phyloP scores from a whole-genome alignment of 2,329 filamentous ascomycete genomes.

The Corniculantispora saksenae region DNA sequence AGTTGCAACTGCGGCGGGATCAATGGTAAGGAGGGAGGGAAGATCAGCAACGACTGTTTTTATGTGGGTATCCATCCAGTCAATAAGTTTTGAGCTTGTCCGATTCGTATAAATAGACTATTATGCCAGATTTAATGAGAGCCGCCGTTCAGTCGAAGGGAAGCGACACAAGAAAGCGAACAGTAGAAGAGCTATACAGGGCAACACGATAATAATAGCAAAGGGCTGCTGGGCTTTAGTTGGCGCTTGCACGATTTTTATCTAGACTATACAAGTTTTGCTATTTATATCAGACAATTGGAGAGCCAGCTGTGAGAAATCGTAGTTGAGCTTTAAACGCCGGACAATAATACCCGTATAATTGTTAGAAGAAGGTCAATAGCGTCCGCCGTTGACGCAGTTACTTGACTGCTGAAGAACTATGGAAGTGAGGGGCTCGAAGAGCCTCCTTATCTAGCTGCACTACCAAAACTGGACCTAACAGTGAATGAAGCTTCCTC shows the following conservation, averaged over 20 bases:
- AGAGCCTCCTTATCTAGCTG: too few relatives aligned
- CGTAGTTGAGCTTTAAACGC: conserved; percentile 1
- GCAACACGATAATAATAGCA: not conserved
- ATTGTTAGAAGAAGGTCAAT: too few relatives aligned
- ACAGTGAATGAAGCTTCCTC: too few relatives aligned
- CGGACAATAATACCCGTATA: conserved; percentile 1
- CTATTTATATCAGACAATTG: conserved; percentile 1
- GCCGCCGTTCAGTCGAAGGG: not conserved
- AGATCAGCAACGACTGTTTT: conserved; percentile 1
- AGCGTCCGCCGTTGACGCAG: too few relatives aligned
- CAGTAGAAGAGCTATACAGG: conserved; percentile 1
- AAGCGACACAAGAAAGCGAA: not conserved
- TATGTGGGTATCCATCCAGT: not conserved
- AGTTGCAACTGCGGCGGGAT: conserved; percentile 10
- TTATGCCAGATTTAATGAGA: not conserved
- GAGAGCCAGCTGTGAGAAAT: not conserved
- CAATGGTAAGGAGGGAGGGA: not conserved
- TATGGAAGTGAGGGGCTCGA: too few relatives aligned
- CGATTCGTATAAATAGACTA: not conserved
- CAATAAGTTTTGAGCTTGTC: not conserved
- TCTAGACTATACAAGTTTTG: not conserved
- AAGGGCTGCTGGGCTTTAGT: too few relatives aligned
- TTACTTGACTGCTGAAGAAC: too few relatives aligned
- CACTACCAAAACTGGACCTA: too few relatives aligned
- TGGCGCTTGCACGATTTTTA: not conserved